Evolutionary conservation across 768 basidiomycete species (phyloP).

Genomic region (Clathrus columnatus): DNA sequence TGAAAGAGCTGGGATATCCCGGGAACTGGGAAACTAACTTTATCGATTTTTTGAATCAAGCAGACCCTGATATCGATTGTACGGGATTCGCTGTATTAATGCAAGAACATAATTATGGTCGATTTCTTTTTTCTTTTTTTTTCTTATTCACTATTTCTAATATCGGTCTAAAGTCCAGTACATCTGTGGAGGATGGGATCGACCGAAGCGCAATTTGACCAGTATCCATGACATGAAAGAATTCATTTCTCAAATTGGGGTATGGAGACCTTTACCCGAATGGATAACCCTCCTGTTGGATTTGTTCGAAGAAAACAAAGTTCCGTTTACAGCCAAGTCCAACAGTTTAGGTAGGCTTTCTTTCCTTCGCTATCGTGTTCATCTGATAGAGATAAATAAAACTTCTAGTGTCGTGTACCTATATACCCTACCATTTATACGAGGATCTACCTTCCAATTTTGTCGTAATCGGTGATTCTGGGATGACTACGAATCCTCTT

Average conservation of each 20-base stretch:
- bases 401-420: slow-evolving; percentile 14
- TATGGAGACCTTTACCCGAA: slow-evolving; percentile 7
- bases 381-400: too few relatives aligned
- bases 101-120: slow-evolving; percentile 2
- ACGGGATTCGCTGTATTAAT: slow-evolving; percentile 4
- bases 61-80: too few relatives aligned
- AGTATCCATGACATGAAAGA: slow-evolving; percentile 10
- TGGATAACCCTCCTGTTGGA: slow-evolving; percentile 13
- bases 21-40: too few relatives aligned
- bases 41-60: too few relatives aligned
- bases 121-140: too few relatives aligned
- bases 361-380: too few relatives aligned
- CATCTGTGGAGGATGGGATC: slow-evolving; percentile 14
- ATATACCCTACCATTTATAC: slow-evolving; percentile 13
- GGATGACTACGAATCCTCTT: slow-evolving; percentile 16
- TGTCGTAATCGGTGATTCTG: slow-evolving; percentile 17
- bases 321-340: background rate
- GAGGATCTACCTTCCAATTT: slow-evolving; percentile 18
- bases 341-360: too few relatives aligned
- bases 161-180: slow-evolving; percentile 7
- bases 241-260: slow-evolving; percentile 1
- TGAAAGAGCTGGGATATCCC: slow-evolving; percentile 7
- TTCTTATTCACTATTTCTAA: too few relatives aligned
- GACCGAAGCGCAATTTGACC: slow-evolving; percentile 7
- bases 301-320: slow-evolving; percentile 12